Conservation (phyloP, 2,329 filamentous ascomycete species). For the Microcera coccophila region DNA sequence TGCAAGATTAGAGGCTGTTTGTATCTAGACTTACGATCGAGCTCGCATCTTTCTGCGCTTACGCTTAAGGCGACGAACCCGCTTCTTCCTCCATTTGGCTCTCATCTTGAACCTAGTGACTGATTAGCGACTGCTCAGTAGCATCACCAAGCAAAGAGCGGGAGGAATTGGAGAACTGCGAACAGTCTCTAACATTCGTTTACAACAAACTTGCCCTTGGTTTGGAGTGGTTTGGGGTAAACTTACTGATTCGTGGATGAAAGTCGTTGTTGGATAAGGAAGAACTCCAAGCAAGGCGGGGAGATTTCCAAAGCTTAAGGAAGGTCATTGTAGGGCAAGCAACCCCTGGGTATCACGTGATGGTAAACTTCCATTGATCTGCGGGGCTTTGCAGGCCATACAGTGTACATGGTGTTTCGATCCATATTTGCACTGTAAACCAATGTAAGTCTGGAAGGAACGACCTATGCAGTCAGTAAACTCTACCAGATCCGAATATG, state of each 20-base stretch:
- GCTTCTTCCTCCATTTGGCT: slow-evolving; percentile 99
- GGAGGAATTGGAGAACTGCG: not conserved
- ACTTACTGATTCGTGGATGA: slow-evolving; percentile 44
- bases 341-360: slow-evolving; percentile 36
- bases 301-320: slow-evolving; percentile 29
- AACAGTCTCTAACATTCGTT: slow-evolving; percentile 4
- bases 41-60: slow-evolving; percentile 99
- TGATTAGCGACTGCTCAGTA: slow-evolving; percentile 18
- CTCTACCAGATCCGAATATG: not conserved
- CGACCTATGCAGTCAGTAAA: no score
- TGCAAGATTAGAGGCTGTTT: slow-evolving; percentile 11
- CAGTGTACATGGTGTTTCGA: not conserved
- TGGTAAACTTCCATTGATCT: no score
- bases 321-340: slow-evolving; percentile 34
- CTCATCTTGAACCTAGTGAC: slow-evolving; percentile 58
- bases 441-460: slow-evolving; percentile 1
- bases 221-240: slow-evolving; percentile 10
- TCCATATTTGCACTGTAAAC: not conserved
- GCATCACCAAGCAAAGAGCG: not conserved
- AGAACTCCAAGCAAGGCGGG: slow-evolving; percentile 31
- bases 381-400: not conserved
- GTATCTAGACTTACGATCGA: slow-evolving; percentile 68
- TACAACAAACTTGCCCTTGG: slow-evolving; percentile 10
- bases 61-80: slow-evolving; percentile 96
- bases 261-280: slow-evolving; percentile 44